Evolutionary conservation across 345 rosid genomes (phyloP), one percentile per base, ranked within the genome.

Genomic region (Noccaea bulbosa): DNA sequence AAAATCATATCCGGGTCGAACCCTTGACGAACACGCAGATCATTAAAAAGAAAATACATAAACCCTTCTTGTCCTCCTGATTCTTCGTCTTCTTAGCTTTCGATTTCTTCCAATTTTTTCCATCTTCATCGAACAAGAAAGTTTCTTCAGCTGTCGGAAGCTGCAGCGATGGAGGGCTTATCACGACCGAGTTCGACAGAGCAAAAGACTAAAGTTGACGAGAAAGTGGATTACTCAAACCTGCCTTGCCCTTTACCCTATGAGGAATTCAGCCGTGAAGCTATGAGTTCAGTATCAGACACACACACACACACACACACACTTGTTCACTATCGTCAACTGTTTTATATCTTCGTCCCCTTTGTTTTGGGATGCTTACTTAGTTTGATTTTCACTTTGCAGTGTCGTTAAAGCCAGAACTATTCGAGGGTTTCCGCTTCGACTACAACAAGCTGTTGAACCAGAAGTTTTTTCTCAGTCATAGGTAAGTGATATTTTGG

Each of bases 321-420:
- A 27, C 15, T 20, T 27, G 30, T 27, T 27, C 30, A 27, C 30
- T 27, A 27, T 27, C 30, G 4, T 27, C 30, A 27, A 2, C 30
- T 27, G 4, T 27, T 27, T 27, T 2, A 27, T 27, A 27, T 27
- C 30, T 27, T 27, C 30, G 30, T 27, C 3, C 30, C 3, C 30
- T 27, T 4, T 27, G 30, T 27, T 27, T 27, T 65, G n/a, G n/a
- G 37, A 5, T 37, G 14, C 30, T 24, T 24, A 24, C 30, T 24
- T 24, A 24, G 16, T 48, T 55, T 65, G 34, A 11, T 30, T 55
- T 49, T 49, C 58, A 46, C 34, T 48, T 80, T 51, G 79, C 89
- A 93, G 98, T 82, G 89, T 84, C 92, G 38, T 81, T 93, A 74
- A 90, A 84, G 86, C 97, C 91, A 5, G 98, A 93, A 53, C 57